Conservation (phyloP, 371 early-diverging fungal species). For the Lichtheimia corymbifera region DNA sequence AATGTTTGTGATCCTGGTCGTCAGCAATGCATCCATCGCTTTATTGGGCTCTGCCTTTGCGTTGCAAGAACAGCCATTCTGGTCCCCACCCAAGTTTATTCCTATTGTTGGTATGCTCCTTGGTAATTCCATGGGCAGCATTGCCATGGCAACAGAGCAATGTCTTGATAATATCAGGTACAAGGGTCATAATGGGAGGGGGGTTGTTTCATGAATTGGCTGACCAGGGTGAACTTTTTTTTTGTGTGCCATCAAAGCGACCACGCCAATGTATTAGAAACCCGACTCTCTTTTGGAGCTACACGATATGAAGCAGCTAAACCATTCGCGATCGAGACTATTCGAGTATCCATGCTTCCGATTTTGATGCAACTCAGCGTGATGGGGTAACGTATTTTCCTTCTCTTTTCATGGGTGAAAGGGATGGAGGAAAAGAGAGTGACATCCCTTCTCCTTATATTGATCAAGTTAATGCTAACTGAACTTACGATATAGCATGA, state of each 20-base stretch:
- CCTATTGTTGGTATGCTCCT: conserved; percentile 88
- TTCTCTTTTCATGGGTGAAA: no score
- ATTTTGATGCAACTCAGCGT: conserved; percentile 82
- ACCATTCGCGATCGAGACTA: conserved; percentile 75
- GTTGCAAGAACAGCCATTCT: conserved; percentile 73
- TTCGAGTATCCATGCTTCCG: conserved; percentile 77
- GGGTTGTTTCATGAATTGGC: background rate
- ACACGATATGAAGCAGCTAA: conserved; percentile 81
- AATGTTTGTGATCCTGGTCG: conserved; percentile 46
- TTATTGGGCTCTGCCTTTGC: conserved; percentile 65
- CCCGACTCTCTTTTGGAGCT: conserved; percentile 78
- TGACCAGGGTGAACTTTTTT: conserved; percentile 2
- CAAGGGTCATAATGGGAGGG: background rate
- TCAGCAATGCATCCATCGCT: conserved; percentile 52
- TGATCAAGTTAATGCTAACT: no score
- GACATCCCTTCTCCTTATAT: no score
- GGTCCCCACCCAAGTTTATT: conserved; percentile 76
- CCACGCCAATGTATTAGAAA: conserved; percentile 74
- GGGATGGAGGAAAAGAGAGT: no score
- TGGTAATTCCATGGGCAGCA: conserved; percentile 83
- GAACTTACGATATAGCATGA: conserved; percentile 34
- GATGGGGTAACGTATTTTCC: conserved; percentile 51
- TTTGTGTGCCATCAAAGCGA: conserved; percentile 42
- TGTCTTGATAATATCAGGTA: conserved; percentile 63
- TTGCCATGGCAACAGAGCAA: conserved; percentile 74